Base-by-base conservation (phyloP, 129 eudicot genomes). In the Tagetes erecta region DNA sequence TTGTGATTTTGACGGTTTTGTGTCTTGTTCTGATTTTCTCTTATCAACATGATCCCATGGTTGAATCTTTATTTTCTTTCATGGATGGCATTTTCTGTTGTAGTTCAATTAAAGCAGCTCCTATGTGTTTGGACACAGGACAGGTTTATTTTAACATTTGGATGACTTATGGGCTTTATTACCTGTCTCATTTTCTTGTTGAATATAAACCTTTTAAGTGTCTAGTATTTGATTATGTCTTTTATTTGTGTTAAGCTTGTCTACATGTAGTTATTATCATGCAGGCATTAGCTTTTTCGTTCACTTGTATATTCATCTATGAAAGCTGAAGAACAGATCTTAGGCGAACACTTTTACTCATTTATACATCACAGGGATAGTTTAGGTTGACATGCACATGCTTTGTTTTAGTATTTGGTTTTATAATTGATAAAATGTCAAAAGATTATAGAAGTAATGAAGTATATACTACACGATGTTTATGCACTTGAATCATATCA, bases 1-100 rank as follows among this genome's bases (percentile, higher is more conserved):
- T 64, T 64, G 34, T 7, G 49, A 64, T 14, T 64, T 64, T 64
- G 49, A 64, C 40, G 35, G 49, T 64, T 64, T 4, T 64, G 14
- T 64, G 14, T 64, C 49, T 40, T 6, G 34, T 38, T 64, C 11
- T 13, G 12, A 14, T 37, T 40, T 13, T 64, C 49, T 40, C n/a
- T 64, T 14, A 13, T n/a, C 11, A 64, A 64, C 69, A 14, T 4
- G 31, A 12, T 64, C 68, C 46, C 31, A 37, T 64, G 31, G 38
- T 7, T 13, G 34, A n/a, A n/a, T 64, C 33, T 64, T 39, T 7
- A 2, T 39, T 14, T 39, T 39, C 8, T 64, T 64, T 64, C 50
- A 64, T 64, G 33, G 13, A 39, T 64, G 12, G 0, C 49, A 39
- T n/a, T 39, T 64, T 64, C 11, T 64, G 7, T n/a, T 64, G 49